These are phyloP conservation scores for Sclerotinia nivalis DNA, from an alignment of 2,329 filamentous ascomycete species.

Conservation along the genomic window DNA sequence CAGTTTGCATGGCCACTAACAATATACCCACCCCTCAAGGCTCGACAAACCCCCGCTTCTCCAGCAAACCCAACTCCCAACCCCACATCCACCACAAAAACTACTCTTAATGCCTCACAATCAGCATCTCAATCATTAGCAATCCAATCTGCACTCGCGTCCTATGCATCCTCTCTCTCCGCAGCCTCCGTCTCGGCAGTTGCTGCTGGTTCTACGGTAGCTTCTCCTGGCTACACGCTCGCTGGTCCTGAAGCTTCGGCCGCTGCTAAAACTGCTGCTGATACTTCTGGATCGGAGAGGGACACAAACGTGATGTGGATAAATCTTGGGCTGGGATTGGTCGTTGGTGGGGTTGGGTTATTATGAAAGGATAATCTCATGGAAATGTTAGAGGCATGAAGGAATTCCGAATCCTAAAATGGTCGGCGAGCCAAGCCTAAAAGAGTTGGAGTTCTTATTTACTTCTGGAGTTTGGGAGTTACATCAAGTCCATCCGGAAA, in stretches of 20 bases:
- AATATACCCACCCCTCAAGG: background rate
- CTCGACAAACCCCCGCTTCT: background rate
- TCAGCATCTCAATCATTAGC: background rate
- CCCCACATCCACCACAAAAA: background rate
- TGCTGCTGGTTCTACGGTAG: background rate
- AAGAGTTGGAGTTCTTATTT: background rate
- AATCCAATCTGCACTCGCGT: background rate
- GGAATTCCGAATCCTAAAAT: background rate
- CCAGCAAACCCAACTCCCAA: background rate
- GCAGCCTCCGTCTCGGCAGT: background rate
- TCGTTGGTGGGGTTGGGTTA: background rate
- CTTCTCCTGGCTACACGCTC: background rate
- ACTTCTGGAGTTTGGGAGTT: background rate
- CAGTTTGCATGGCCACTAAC: background rate
- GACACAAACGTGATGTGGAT: background rate
- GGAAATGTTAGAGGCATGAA: background rate
- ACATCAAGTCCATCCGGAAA: background rate
- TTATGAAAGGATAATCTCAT: background rate
- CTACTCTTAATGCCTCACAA: background rate
- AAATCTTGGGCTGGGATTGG: background rate
- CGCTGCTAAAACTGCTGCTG: background rate
- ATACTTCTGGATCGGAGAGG: background rate
- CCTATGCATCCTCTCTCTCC: conserved; percentile 6
- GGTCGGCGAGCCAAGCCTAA: background rate
- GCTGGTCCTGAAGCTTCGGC: background rate